Conservation (phyloP, 2,329 filamentous ascomycete species). For the Calonectria pseudoreteaudii region DNA sequence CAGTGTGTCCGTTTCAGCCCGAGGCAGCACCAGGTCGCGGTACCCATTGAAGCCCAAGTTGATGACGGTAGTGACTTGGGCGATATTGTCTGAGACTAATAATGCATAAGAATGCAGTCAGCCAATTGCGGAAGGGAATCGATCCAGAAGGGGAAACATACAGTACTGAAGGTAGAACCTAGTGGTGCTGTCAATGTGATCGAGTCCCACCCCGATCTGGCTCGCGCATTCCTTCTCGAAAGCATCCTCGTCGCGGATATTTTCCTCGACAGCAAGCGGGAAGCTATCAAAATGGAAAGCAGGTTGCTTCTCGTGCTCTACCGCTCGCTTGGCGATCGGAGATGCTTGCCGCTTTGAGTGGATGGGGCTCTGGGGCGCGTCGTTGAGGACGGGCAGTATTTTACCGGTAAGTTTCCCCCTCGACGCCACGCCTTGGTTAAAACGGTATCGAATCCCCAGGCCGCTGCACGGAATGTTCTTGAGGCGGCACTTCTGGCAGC, state of each 20-base stretch:
- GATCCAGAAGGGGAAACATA: not conserved
- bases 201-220: constrained; percentile 17
- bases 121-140: not conserved
- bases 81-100: constrained; percentile 38
- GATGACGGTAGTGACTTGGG: constrained; percentile 37
- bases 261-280: not conserved
- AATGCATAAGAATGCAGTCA: accelerated
- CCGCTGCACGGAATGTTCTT: constrained; percentile 38
- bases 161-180: constrained; percentile 38
- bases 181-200: constrained; percentile 33
- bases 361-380: not conserved
- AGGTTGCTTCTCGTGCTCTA: not conserved
- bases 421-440: constrained; percentile 39
- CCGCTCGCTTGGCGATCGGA: not conserved
- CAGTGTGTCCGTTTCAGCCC: constrained; percentile 32
- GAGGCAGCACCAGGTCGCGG: constrained; percentile 33
- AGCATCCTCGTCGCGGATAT: not conserved
- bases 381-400: constrained; percentile 24
- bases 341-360: not conserved
- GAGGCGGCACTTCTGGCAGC: constrained; percentile 34
- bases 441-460: constrained; percentile 35
- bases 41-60: constrained; percentile 41
- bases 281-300: not conserved
- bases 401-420: constrained; percentile 37
- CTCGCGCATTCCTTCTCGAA: not conserved